Evolutionary conservation across 805 yeast genomes (phyloP).

Genomic region (Candida ipomoeae): DNA sequence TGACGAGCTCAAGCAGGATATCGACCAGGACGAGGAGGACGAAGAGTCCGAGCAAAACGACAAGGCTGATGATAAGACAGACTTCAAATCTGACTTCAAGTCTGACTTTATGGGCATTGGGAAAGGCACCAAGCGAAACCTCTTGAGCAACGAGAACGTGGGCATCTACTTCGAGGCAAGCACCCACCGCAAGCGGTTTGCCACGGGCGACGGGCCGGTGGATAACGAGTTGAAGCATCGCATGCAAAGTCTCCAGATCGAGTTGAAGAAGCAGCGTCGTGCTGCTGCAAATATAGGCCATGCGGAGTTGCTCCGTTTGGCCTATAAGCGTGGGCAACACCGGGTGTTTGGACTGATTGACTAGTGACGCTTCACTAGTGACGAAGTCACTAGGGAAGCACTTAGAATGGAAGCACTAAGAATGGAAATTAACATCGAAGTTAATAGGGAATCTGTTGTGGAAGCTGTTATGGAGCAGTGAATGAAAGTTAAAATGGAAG

Average conservation of each 20-base stretch:
- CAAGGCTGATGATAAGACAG: slow-evolving; percentile 4
- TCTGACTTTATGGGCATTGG: background rate
- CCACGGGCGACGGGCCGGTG: slow-evolving; percentile 6
- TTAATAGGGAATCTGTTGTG: too few relatives aligned
- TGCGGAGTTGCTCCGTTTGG: slow-evolving; percentile 12
- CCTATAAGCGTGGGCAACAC: slow-evolving; percentile 8
- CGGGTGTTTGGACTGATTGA: slow-evolving; percentile 12
- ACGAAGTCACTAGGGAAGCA: too few relatives aligned
- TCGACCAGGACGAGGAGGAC: slow-evolving; percentile 14
- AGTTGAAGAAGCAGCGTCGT: slow-evolving; percentile 9
- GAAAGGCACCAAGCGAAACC: slow-evolving; percentile 12
- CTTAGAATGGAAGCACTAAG: too few relatives aligned
- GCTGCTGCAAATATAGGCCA: slow-evolving; percentile 10
- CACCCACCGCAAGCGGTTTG: slow-evolving; percentile 11
- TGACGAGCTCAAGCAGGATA: slow-evolving; percentile 20
- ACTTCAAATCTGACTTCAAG: background rate
- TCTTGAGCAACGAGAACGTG: slow-evolving; percentile 6
- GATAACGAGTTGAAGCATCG: slow-evolving; percentile 12
- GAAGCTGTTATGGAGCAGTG: too few relatives aligned
- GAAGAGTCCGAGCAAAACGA: slow-evolving; percentile 3
- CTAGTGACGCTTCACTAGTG: too few relatives aligned
- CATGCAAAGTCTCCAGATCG: slow-evolving; percentile 13
- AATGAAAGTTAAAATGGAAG: too few relatives aligned
- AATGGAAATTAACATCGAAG: too few relatives aligned
- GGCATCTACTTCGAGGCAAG: slow-evolving; percentile 5